Conservation (phyloP, 805 yeast genomes). For the Pichia occidentalis region DNA sequence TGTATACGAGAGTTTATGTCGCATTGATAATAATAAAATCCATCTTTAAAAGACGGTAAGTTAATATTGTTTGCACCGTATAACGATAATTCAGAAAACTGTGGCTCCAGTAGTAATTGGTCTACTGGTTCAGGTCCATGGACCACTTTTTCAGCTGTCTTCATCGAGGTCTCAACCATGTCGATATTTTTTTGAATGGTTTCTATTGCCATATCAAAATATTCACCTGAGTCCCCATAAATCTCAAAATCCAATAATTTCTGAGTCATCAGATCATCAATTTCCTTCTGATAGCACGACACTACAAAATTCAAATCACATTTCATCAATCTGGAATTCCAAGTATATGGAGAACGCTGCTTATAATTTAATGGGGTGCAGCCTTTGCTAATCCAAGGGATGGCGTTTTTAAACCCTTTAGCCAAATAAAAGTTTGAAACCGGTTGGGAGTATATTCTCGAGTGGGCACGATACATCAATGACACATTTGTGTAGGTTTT, state of each 20-base stretch:
- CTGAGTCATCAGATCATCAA: constrained; percentile 43
- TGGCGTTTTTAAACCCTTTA: constrained; percentile 31
- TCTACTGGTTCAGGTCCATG: constrained; percentile 27
- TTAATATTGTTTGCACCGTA: neutral
- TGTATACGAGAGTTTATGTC: constrained; percentile 60
- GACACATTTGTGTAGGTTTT: constrained; percentile 52
- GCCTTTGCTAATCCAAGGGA: constrained; percentile 45
- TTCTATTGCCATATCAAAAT: constrained; percentile 46
- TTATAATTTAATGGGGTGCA: constrained; percentile 19
- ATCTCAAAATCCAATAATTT: constrained; percentile 51
- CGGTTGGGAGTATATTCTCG: constrained; percentile 29
- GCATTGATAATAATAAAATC: constrained; percentile 66
- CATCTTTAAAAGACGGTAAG: constrained; percentile 29
- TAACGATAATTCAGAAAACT: neutral
- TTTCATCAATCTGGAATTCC: constrained; percentile 62
- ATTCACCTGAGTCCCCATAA: constrained; percentile 55
- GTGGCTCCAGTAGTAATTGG: constrained; percentile 12
- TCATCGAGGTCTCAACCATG: constrained; percentile 31
- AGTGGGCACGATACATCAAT: constrained; percentile 49
- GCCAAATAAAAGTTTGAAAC: constrained; percentile 23
- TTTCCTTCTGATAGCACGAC: constrained; percentile 54
- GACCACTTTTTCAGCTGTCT: constrained; percentile 3
- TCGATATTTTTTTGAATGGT: constrained; percentile 45
- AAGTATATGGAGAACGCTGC: constrained; percentile 27
- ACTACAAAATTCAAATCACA: constrained; percentile 52